Evolutionary conservation across 768 basidiomycete genomes (phyloP), one percentile per base, ranked within the genome.

Genomic region (Cystoderma amianthinum): DNA sequence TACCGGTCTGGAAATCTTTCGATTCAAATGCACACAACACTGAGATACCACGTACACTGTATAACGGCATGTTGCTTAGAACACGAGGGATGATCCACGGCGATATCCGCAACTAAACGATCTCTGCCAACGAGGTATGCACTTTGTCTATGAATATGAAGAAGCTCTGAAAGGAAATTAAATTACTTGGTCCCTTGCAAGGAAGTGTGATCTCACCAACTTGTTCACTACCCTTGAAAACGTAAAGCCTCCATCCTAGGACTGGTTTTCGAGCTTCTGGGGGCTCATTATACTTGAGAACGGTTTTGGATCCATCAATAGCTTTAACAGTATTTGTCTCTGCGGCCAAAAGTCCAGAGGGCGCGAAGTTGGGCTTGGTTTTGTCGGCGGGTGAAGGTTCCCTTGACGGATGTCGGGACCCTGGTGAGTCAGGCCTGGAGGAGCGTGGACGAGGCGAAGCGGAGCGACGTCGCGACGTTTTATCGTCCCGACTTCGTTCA

Each of bases 51-150:
- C 81, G 19, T 55, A 85, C 86, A 92, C 64, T 99, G 96, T 22
- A 99, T 85, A 2, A 83, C 96, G 12, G 96, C 93, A 56, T 99
- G 96, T 57, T 99, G 96, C 57, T 99, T 99, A 1, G 96, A 98
- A 49, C 91, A 92, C 4, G 95, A 98, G 2, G 95, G 95, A 56
- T 99, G 96, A 44, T 96, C 92, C 32, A 97, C 67, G 12, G 85
- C 73, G 47, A 99, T 91, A 50, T 88, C 85, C 48, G 84, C 74
- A 20, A 96, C 91, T 16, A 85, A 68, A 19, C 78, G 78, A 54
- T 99, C 96, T 51, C 96, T 70, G 2, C 96, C 96, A 43, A 96
- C 72, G 5, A 98, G 76, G 58, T 98, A 99, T 45, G 89, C 90
- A 46, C 92, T 96, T 62, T 98, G 96, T 33, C 85, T 72, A 51